Evolutionary conservation across 2,329 filamentous ascomycete genomes (phyloP).

Genomic region (Colletotrichum sidae): DNA sequence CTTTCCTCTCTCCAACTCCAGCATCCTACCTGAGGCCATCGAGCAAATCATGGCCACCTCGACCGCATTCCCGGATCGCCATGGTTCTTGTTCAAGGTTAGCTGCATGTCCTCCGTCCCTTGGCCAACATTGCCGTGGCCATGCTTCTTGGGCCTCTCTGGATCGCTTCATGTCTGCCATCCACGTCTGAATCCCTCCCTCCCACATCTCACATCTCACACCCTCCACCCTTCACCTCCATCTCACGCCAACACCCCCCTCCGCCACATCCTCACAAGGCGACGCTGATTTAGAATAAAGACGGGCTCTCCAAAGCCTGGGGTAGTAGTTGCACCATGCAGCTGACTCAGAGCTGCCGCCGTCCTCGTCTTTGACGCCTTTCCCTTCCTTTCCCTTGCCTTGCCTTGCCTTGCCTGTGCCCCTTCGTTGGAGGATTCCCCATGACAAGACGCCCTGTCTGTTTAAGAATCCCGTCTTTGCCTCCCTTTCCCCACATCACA

Average conservation of each 20-base stretch:
- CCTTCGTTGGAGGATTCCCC: background rate
- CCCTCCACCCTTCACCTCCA: background rate
- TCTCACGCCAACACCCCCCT: background rate
- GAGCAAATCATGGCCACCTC: conserved; percentile 16
- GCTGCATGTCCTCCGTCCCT: conserved; percentile 8
- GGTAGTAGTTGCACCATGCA: background rate
- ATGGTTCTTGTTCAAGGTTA: conserved; percentile 19
- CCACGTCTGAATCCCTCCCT: too few relatives aligned
- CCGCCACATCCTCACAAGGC: too few relatives aligned
- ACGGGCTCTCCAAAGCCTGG: background rate
- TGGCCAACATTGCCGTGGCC: conserved; percentile 12
- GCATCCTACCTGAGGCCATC: conserved; percentile 2
- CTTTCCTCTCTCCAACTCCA: background rate
- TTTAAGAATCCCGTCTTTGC: conserved; percentile 15
- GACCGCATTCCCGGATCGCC: conserved; percentile 25
- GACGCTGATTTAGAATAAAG: too few relatives aligned
- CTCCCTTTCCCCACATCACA: conserved; percentile 26
- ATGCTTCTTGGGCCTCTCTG: background rate
- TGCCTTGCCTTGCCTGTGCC: background rate
- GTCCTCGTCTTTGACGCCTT: background rate
- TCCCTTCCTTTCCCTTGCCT: background rate
- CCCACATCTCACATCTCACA: background rate
- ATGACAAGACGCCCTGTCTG: conserved; percentile 18
- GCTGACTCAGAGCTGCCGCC: background rate
- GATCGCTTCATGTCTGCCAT: background rate